phyloP scores from a whole-genome alignment of 768 basidiomycete species.

The Roridomyces roridus region DNA sequence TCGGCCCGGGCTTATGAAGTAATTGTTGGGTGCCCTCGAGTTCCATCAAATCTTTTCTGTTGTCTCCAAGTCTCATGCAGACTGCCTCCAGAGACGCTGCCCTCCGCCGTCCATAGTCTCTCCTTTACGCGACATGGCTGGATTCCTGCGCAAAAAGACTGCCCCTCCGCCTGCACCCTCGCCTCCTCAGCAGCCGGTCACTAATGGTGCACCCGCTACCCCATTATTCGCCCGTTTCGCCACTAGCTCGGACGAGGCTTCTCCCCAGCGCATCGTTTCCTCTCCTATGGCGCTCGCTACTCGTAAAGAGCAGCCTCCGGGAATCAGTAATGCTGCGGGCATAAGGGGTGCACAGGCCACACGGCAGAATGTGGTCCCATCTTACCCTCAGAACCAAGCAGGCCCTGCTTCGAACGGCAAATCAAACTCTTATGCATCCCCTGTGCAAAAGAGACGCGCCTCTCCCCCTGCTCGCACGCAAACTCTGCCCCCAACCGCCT shows the following conservation, averaged over 20 bases:
- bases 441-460: slow-evolving; percentile 9
- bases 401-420: slow-evolving; percentile 18
- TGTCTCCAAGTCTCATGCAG: slow-evolving; percentile 7
- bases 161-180: slow-evolving; percentile 4
- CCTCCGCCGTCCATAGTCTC: slow-evolving; percentile 11
- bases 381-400: slow-evolving; percentile 18
- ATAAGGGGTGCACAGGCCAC: slow-evolving; percentile 5
- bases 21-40: too few relatives aligned
- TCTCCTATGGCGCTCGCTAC: slow-evolving; percentile 21
- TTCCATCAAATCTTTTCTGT: not conserved
- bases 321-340: slow-evolving; percentile 9
- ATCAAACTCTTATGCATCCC: slow-evolving; percentile 1
- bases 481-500: slow-evolving; percentile 4
- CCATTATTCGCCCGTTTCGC: slow-evolving; percentile 27
- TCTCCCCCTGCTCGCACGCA: slow-evolving; percentile 6
- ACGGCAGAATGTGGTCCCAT: slow-evolving; percentile 3
- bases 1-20: too few relatives aligned
- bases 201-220: not conserved
- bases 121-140: slow-evolving; percentile 11
- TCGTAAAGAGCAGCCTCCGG: slow-evolving; percentile 12
- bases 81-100: too few relatives aligned
- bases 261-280: slow-evolving; percentile 21
- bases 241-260: not conserved
- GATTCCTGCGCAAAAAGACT: slow-evolving; percentile 27
- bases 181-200: slow-evolving; percentile 7